Evolutionary conservation across 345 rosid species (phyloP), one percentile per base, ranked within the genome.

Genomic region (Cardamine resedifolia): DNA sequence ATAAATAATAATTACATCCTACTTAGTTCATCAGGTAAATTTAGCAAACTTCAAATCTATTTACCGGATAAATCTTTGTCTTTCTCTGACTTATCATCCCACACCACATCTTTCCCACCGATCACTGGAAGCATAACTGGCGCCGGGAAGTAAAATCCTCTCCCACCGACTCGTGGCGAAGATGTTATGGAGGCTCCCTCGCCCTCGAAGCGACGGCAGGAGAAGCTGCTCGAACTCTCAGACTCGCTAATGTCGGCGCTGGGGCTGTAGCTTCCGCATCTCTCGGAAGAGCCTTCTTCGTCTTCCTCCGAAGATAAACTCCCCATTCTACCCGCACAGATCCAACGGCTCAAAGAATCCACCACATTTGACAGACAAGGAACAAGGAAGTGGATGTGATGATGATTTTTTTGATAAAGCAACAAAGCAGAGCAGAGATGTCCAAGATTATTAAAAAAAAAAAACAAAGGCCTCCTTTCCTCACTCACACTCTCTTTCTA

Each of bases 201-300:
- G 10, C 83, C 91, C 1, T 87, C 89, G 64, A 88, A 85, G 7
- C 86, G 83, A 28, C 84, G 87, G 76, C 86, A 81, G 4, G 90
- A 91, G 76, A 88, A 90, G 81, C 97, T 87, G 73, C 92, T 87
- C 18, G 90, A 86, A 71, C 97, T 96, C 85, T 92, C 95, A 0
- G 99, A 91, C 84, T 96, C 97, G 70, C 97, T 92, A 77, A 96
- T 82, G 74, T 96, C 99, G 52, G 98, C 98, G 77, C 99, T 92
- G 77, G 92, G 69, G 53, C 95, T 87, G 84, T 96, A 96, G 63
- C 96, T 92, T 7, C 98, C 98, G 81, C 91, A 85, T 64, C 93
- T 81, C 72, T 86, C 95, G 68, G 97, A 89, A 39, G 86, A 84
- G 39, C 78, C 87, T 14, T 28, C 70, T 20, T 87, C 93, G 47